Evolutionary conservation across 1,284 basidiomycete genomes (phyloP).

Genomic region (Singerocomus inundabilis): DNA sequence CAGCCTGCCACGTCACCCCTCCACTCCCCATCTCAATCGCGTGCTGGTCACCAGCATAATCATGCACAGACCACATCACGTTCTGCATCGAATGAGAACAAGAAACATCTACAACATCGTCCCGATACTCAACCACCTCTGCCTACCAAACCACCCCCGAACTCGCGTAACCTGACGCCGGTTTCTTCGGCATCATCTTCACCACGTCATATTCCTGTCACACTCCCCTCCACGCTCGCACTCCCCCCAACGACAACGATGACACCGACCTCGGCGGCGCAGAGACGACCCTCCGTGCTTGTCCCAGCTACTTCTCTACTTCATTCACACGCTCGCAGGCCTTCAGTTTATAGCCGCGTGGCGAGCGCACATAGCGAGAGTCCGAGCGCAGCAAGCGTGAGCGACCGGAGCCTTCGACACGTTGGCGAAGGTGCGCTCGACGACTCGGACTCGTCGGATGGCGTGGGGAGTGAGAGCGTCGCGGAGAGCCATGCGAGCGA

Average conservation of each 20-base stretch:
- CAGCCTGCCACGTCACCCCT: constrained; percentile 7
- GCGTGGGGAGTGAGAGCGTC: constrained; percentile 34
- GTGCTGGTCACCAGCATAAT: constrained; percentile 8
- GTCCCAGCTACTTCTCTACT: constrained; percentile 17
- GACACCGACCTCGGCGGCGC: constrained; percentile 28
- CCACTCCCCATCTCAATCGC: constrained; percentile 29
- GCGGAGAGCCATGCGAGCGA: constrained; percentile 32
- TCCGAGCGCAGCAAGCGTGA: constrained; percentile 36
- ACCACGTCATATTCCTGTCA: constrained; percentile 44
- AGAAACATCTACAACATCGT: constrained; percentile 22
- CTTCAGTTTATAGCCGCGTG: constrained; percentile 36
- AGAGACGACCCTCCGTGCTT: constrained; percentile 31
- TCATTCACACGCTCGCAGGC: constrained; percentile 35
- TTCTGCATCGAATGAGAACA: constrained; percentile 23
- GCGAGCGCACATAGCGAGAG: constrained; percentile 26
- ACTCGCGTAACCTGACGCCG: constrained; percentile 45
- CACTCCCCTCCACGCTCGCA: constrained; percentile 43
- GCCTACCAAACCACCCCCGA: constrained; percentile 31
- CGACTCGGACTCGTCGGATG: constrained; percentile 65
- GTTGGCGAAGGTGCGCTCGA: constrained; percentile 75
- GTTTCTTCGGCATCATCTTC: constrained; percentile 61
- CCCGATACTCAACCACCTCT: constrained; percentile 17
- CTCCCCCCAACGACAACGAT: constrained; percentile 38
- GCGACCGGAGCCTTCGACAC: constrained; percentile 47
- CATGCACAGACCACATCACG: constrained; percentile 10